Base-by-base conservation (phyloP, 805 yeast species). In the Candida caryicola region DNA sequence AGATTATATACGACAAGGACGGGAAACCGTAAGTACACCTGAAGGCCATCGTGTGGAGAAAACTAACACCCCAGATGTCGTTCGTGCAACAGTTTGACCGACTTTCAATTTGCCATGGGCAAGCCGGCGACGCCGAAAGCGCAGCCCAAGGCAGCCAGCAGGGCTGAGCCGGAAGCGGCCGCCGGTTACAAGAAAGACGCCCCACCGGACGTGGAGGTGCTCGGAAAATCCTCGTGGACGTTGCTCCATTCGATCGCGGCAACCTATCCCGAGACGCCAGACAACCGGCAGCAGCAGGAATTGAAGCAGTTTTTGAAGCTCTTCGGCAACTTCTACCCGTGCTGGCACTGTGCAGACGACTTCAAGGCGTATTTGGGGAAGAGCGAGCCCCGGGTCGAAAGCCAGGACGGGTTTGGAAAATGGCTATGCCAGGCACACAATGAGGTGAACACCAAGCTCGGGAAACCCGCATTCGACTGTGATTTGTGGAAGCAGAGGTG, bases 401-500 rank as follows among this genome's bases (percentile, higher is more conserved):
- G 77, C 4, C 87, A 85, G 49, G 95, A 88, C 37, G 83, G 78
- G 38, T 78, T 93, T 51, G 95, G 96, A 0, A 69, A 62, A 49
- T 93, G 99, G 99, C 65, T 93, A 39, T 93, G 98, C 64, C 85
- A 81, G 44, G 98, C 98, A 2, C 99, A 93, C 63, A 93, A 93
- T 55, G 85, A 77, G 26, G 98, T 93, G n/a, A 93, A 93, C 60
- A 69, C 59, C 14, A 90, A 89, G 59, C 58, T 91, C 18, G 95
- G 95, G 1, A 93, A 93, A 62, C 87, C 86, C 5, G 69, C 67
- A 39, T 93, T 93, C 56, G 89, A 91, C 57, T 91, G 98, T 53
- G 70, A 80, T 41, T 72, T 85, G 46, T 93, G 99, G 99, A 82
- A 82, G 57, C 79, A 85, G 52, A 79, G 99, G 55, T 91, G 99